Conservation (phyloP, 2,329 filamentous ascomycete species). For the Coniochaeta ligniaria region DNA sequence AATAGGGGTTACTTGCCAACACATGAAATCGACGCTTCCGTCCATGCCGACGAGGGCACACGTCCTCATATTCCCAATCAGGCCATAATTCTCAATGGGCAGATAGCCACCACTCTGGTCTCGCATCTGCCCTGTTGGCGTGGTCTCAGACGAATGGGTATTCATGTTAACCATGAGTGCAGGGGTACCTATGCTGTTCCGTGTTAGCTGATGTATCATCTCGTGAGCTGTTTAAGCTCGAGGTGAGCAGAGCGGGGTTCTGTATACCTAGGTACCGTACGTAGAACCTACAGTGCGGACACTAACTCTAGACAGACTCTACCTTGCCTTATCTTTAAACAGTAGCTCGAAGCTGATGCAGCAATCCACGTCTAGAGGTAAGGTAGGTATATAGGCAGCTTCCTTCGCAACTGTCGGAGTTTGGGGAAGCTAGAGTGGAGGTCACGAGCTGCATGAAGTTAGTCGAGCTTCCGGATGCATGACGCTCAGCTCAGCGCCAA, state of each 20-base stretch:
- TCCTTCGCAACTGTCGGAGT: not conserved
- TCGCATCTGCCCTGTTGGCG: conserved; percentile 20
- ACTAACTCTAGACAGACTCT: not conserved
- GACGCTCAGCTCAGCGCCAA: not conserved
- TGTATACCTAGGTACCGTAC: not conserved
- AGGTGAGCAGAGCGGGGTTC: not conserved
- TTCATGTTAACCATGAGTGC: conserved; percentile 20
- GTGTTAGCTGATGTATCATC: not conserved
- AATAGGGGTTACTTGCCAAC: conserved; percentile 46
- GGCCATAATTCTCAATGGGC: conserved; percentile 68
- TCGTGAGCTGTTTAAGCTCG: not conserved
- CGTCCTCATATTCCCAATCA: conserved; percentile 76
- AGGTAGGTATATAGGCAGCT: not conserved
- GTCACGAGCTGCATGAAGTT: not conserved
- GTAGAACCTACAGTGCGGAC: not conserved
- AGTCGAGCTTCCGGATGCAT: not conserved
- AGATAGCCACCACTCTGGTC: conserved; percentile 37
- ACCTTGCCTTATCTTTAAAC: not conserved
- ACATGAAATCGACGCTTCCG: conserved; percentile 71
- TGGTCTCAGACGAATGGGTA: conserved; percentile 20
- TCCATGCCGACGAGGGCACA: conserved; percentile 69
- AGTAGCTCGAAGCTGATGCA: not conserved
- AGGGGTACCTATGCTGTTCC: not conserved
- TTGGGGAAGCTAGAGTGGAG: not conserved
- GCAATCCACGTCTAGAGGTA: not conserved